These are phyloP conservation scores for Leishmania arabica DNA, from an alignment of 208 protist species.

Conservation along the genomic window DNA sequence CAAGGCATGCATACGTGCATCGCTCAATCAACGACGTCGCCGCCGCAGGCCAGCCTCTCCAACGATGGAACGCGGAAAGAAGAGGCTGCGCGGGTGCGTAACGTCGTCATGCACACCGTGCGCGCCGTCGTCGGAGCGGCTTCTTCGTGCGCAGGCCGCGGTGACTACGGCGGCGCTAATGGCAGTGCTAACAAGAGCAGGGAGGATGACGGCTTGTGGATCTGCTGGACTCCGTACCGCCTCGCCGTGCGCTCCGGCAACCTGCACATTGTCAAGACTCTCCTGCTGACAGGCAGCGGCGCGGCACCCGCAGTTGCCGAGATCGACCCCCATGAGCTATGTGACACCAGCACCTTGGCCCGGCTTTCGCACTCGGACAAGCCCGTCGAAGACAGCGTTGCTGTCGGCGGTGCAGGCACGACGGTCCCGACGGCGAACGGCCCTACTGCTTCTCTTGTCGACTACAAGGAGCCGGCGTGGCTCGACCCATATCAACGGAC, in stretches of 20 bases:
- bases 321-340: background rate
- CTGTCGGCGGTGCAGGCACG: background rate
- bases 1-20: constrained; percentile 16
- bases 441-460: constrained; percentile 25
- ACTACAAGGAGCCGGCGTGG: constrained; percentile 60
- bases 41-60: background rate
- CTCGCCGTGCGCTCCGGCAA: constrained; percentile 47
- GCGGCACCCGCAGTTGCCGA: background rate
- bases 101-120: constrained; percentile 4
- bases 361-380: background rate
- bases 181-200: background rate
- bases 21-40: background rate
- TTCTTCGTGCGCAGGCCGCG: background rate
- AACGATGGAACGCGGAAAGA: background rate
- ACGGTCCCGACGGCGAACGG: background rate
- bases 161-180: background rate
- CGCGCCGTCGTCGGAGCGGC: background rate
- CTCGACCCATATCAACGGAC: constrained; percentile 60
- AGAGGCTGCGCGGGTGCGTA: constrained; percentile 10
- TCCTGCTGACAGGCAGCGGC: constrained; percentile 10
- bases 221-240: constrained; percentile 52
- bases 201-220: constrained; percentile 20
- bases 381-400: background rate
- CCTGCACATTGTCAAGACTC: constrained; percentile 16
- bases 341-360: background rate